Conservation (phyloP, 805 yeast genomes). For the Phaffomyces thermotolerans region DNA sequence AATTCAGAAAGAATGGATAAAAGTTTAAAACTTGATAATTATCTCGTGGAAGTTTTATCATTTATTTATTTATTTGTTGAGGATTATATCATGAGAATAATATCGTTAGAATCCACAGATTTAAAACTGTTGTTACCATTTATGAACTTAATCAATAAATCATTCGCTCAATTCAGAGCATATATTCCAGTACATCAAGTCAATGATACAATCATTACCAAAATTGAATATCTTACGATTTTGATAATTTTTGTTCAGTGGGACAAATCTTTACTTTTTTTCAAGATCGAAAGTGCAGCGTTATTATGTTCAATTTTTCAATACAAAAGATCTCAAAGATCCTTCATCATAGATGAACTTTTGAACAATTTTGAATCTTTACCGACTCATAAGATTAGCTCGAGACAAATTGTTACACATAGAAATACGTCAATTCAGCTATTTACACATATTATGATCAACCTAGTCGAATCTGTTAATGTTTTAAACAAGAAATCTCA, state of each 20-base stretch:
- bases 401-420: conserved; percentile 37
- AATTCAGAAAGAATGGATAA: conserved; percentile 35
- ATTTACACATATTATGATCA: conserved; percentile 38
- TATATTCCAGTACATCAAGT: conserved; percentile 18
- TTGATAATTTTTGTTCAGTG: conserved; percentile 30
- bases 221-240: conserved; percentile 47
- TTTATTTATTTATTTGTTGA: conserved; percentile 31
- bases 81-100: conserved; percentile 22
- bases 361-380: conserved; percentile 42
- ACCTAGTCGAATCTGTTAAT: conserved; percentile 35
- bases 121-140: not conserved
- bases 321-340: conserved; percentile 40
- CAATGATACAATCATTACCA: conserved; percentile 50
- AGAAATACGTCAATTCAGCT: conserved; percentile 44
- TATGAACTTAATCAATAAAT: conserved; percentile 7
- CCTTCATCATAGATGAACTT: conserved; percentile 55
- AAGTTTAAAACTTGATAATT: conserved; percentile 38
- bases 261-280: conserved; percentile 15
- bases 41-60: conserved; percentile 33
- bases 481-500: conserved; percentile 11
- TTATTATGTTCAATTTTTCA: conserved; percentile 23
- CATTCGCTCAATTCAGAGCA: conserved; percentile 14
- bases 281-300: conserved; percentile 14
- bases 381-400: conserved; percentile 36
- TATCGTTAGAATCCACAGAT: not conserved